Evolutionary conservation across 2,329 filamentous ascomycete species (phyloP).

Genomic region (Calonectria honghensis): DNA sequence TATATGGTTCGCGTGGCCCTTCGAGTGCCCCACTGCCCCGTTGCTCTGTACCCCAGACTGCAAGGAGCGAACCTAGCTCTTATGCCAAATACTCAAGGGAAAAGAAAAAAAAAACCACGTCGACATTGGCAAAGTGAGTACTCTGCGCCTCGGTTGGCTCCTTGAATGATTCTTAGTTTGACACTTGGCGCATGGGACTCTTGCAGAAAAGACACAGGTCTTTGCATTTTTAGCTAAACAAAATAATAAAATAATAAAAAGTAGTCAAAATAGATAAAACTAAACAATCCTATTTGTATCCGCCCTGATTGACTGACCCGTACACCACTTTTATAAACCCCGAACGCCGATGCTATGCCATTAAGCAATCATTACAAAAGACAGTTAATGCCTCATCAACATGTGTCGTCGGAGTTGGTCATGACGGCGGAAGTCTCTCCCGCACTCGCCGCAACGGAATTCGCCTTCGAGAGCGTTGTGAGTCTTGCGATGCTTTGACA

Average conservation of each 20-base stretch:
- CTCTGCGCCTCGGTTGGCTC: not conserved
- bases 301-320: too few relatives aligned
- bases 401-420: conserved; percentile 77
- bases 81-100: not conserved
- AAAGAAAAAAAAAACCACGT: not conserved
- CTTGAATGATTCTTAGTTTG: too few relatives aligned
- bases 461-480: conserved; percentile 72
- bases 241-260: too few relatives aligned
- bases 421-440: conserved; percentile 74
- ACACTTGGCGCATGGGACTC: too few relatives aligned
- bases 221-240: too few relatives aligned
- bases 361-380: not conserved
- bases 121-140: not conserved
- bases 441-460: conserved; percentile 72
- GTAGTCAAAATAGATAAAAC: too few relatives aligned
- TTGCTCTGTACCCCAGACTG: not conserved
- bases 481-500: conserved; percentile 79
- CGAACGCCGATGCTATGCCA: not conserved
- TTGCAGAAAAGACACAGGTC: too few relatives aligned
- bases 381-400: conserved; percentile 57
- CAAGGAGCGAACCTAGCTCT: not conserved
- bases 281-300: too few relatives aligned
- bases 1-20: not conserved
- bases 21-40: not conserved
- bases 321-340: not conserved